These are phyloP conservation scores for Stemphylium vesicarium DNA, from an alignment of 2,329 filamentous ascomycete species.

Conservation along the genomic window DNA sequence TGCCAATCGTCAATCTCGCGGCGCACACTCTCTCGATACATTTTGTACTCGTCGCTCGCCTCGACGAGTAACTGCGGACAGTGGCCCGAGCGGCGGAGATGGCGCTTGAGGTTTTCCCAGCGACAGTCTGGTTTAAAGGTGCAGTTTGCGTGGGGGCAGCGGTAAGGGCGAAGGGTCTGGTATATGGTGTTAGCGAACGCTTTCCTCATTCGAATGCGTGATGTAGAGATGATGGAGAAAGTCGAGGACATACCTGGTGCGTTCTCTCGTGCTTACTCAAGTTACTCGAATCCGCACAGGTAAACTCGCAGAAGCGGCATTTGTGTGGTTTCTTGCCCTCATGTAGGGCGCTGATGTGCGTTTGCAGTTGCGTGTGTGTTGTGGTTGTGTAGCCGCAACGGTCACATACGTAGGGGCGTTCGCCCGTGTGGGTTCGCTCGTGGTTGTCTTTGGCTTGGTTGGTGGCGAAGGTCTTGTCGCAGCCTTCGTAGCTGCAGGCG, in stretches of 20 bases:
- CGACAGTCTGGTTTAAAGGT: slow-evolving; percentile 48
- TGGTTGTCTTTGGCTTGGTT: slow-evolving; percentile 52
- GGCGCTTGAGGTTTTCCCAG: slow-evolving; percentile 50
- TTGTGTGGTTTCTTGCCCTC: slow-evolving; percentile 47
- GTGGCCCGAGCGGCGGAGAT: slow-evolving; percentile 45
- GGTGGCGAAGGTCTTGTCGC: slow-evolving; percentile 49
- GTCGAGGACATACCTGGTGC: slow-evolving; percentile 35
- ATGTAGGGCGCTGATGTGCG: slow-evolving; percentile 47
- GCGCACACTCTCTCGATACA: slow-evolving; percentile 41
- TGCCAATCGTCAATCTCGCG: slow-evolving; percentile 45
- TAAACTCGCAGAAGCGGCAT: slow-evolving; percentile 48
- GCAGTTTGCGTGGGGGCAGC: slow-evolving; percentile 46
- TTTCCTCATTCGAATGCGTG: neutral
- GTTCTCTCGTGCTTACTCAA: slow-evolving; percentile 48
- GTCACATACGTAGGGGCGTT: slow-evolving; percentile 46
- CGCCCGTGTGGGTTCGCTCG: slow-evolving; percentile 47
- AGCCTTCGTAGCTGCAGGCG: slow-evolving; percentile 43
- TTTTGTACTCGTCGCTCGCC: slow-evolving; percentile 41
- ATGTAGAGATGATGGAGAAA: too few relatives aligned
- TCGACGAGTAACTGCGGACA: slow-evolving; percentile 45
- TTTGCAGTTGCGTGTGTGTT: slow-evolving; percentile 49
- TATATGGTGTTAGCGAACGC: neutral
- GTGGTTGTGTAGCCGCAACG: slow-evolving; percentile 48
- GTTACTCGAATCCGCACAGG: slow-evolving; percentile 47
- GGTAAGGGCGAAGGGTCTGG: slow-evolving; percentile 45